These are phyloP conservation scores for Naegleria lovaniensis DNA, from an alignment of 208 protist species.

Conservation along the genomic window DNA sequence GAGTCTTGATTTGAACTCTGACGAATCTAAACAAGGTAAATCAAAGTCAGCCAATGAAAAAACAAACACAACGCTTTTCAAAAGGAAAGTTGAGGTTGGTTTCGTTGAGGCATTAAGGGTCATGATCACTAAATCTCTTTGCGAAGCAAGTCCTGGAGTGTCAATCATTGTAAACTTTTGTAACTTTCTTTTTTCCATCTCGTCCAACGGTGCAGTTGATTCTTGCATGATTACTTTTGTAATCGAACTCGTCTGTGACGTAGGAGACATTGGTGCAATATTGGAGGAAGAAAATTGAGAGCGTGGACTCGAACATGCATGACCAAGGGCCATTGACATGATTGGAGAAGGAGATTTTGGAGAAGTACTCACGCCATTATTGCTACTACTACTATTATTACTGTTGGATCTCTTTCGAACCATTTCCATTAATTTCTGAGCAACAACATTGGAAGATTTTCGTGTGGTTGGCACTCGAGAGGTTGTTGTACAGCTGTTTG, in stretches of 20 bases:
- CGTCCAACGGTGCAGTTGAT: neutral
- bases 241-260: neutral
- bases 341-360: neutral
- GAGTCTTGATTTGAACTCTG: neutral
- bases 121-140: neutral
- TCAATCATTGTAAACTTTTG: neutral
- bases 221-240: neutral
- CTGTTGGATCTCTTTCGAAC: neutral
- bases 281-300: too few relatives aligned
- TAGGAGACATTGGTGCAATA: neutral
- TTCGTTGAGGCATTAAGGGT: neutral
- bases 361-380: neutral
- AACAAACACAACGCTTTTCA: neutral
- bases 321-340: too few relatives aligned
- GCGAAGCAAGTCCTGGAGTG: neutral
- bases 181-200: neutral
- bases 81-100: neutral
- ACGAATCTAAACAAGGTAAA: neutral
- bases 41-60: neutral
- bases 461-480: too few relatives aligned
- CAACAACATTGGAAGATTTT: too few relatives aligned
- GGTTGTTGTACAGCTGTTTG: too few relatives aligned
- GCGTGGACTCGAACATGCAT: too few relatives aligned
- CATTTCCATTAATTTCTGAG: neutral
- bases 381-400: neutral